A percentile compares a stretch with the other conserved stretches of the same genome.
Evolutionary conservation across 2,329 filamentous ascomycete species (phyloP).

Genomic region (Ceratocystis alfenasii): DNA sequence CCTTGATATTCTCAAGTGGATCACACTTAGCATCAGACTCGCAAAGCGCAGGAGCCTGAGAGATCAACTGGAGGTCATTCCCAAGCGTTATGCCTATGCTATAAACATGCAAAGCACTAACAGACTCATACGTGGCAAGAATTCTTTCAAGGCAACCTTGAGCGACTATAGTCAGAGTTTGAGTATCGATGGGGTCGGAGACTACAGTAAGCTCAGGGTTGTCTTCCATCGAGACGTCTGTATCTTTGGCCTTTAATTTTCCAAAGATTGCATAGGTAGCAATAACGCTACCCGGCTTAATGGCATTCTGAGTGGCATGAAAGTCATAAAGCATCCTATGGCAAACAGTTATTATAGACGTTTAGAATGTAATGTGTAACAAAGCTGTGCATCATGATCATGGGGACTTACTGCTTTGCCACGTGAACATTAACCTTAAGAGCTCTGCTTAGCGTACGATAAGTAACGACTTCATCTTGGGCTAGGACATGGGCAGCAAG

Average conservation of each 20-base stretch:
- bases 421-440: constrained; percentile 73
- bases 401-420: constrained; percentile 64
- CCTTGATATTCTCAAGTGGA: constrained; percentile 13
- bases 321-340: constrained; percentile 77
- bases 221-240: constrained; percentile 53
- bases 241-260: constrained; percentile 44
- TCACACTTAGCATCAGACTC: neutral
- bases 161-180: constrained; percentile 52
- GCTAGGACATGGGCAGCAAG: constrained; percentile 65
- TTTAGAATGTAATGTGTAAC: neutral
- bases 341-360: neutral
- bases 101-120: constrained; percentile 75
- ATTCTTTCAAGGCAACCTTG: constrained; percentile 62
- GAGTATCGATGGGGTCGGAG: constrained; percentile 41
- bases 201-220: constrained; percentile 31
- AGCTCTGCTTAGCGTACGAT: constrained; percentile 70
- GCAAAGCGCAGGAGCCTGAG: constrained; percentile 10
- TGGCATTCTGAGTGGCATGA: constrained; percentile 62
- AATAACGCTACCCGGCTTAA: constrained; percentile 62
- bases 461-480: constrained; percentile 69
- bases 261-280: constrained; percentile 88
- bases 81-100: constrained; percentile 62
- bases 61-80: constrained; percentile 29
- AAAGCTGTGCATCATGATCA: neutral
- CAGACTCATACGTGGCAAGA: constrained; percentile 56